Evolutionary conservation across 192 early-diverging fungal genomes (phyloP).

Genomic region (Oehlia diaphana): DNA sequence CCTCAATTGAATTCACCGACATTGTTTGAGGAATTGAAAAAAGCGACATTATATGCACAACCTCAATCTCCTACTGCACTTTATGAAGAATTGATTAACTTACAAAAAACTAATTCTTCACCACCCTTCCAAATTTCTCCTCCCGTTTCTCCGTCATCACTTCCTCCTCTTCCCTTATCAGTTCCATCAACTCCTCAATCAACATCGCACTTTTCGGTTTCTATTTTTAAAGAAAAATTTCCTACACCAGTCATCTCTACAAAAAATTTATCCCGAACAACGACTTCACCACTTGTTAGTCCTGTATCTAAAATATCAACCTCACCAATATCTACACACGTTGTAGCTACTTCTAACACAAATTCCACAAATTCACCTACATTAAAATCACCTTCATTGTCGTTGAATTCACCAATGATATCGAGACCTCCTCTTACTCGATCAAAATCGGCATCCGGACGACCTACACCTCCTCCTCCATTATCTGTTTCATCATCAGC

Average conservation of each 20-base stretch:
- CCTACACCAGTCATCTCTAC: neutral
- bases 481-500: neutral
- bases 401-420: neutral
- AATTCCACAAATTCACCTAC: neutral
- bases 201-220: neutral
- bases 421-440: neutral
- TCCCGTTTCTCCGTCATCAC: constrained; percentile 2
- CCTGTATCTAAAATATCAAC: neutral
- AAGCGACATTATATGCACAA: neutral
- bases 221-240: neutral
- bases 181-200: neutral
- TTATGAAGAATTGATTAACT: no score
- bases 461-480: neutral
- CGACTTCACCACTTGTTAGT: neutral
- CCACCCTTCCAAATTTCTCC: neutral
- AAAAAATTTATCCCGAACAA: neutral
- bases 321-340: neutral
- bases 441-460: neutral
- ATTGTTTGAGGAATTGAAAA: neutral
- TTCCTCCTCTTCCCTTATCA: neutral
- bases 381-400: neutral
- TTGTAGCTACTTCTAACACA: neutral
- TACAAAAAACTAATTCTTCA: neutral
- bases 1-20: neutral
- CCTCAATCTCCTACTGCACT: neutral